A percentile compares a stretch with the other conserved stretches of the same genome.
phyloP scores from a whole-genome alignment of 2,329 filamentous ascomycete genomes.

The Pyrenophora tritici-repentis region DNA sequence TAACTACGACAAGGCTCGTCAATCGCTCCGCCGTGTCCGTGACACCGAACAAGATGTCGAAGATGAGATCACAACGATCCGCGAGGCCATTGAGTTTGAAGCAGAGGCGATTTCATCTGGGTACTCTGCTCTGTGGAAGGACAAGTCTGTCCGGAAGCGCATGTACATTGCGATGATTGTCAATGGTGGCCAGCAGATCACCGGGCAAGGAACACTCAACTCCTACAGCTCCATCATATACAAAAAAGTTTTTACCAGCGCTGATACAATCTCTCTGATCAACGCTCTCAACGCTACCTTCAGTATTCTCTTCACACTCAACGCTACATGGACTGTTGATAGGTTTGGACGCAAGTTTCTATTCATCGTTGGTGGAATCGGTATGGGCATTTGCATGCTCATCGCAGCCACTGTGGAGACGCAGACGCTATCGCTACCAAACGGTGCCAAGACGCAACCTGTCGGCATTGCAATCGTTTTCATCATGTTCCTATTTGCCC shows the following conservation, averaged over 20 bases:
- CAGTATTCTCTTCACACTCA: slow-evolving; percentile 73
- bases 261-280: slow-evolving; percentile 67
- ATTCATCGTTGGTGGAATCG: slow-evolving; percentile 69
- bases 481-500: slow-evolving; percentile 68
- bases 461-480: slow-evolving; percentile 73
- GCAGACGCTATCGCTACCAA: slow-evolving; percentile 58
- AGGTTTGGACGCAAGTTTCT: slow-evolving; percentile 72
- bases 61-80: slow-evolving; percentile 67
- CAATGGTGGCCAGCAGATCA: slow-evolving; percentile 74
- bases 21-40: slow-evolving; percentile 63
- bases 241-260: slow-evolving; percentile 67
- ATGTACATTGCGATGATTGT: slow-evolving; percentile 68
- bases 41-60: slow-evolving; percentile 69
- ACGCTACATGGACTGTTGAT: slow-evolving; percentile 74
- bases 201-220: slow-evolving; percentile 74
- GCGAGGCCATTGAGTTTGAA: slow-evolving; percentile 72
- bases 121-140: slow-evolving; percentile 71
- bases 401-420: slow-evolving; percentile 64
- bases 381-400: slow-evolving; percentile 73
- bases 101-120: slow-evolving; percentile 68
- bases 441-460: slow-evolving; percentile 60
- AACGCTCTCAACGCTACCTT: slow-evolving; percentile 76
- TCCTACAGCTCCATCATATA: slow-evolving; percentile 76
- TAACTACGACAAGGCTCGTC: slow-evolving; percentile 64
- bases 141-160: slow-evolving; percentile 69